Base-by-base conservation (phyloP, 495 filamentous ascomycete species). In the Hypoxylon intermedium region DNA sequence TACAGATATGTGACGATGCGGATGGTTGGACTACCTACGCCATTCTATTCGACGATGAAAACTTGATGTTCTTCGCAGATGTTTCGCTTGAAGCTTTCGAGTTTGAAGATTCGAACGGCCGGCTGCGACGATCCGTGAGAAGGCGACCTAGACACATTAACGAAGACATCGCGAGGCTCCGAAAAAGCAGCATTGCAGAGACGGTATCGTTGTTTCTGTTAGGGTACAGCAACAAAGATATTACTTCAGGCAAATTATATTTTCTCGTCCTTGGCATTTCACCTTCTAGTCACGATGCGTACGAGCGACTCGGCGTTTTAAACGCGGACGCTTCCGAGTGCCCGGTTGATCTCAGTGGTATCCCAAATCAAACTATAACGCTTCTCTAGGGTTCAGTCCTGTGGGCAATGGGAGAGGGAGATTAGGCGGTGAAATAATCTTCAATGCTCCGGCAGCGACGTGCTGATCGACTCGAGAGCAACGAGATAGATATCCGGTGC, bases 401-500 rank as follows among this genome's bases (percentile, higher is more conserved):
- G n/a, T n/a, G n/a, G n/a, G n/a, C n/a, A n/a, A n/a, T n/a, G n/a
- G n/a, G n/a, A n/a, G n/a, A n/a, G n/a, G n/a, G n/a, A n/a, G n/a
- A n/a, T n/a, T n/a, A n/a, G n/a, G n/a, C n/a, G n/a, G n/a, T n/a
- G n/a, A n/a, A n/a, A n/a, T n/a, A n/a, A n/a, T 9, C 4, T 28
- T 28, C 9, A 28, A 4, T 28, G 5, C 5, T 34, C 31, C 31
- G 80, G 60, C n/a, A 90, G 45, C 4, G 75, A 76, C 2, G 69
- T 70, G 72, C 96, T 96, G 46, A 97, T 85, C 0, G 81, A 83
- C 73, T 89, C 77, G 58, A 97, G 70, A 0, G 91, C 91, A 0
- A 94, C 68, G 13, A 94, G 70, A 61, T 91, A 97, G 53, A 96
- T 95, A 73, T 96, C 92, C 5, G 92, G 92, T 3, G 89, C 79